These are phyloP conservation scores for Globisporangium barbulae DNA, from an alignment of 352 stramenopile genomes.

Conservation along the genomic window DNA sequence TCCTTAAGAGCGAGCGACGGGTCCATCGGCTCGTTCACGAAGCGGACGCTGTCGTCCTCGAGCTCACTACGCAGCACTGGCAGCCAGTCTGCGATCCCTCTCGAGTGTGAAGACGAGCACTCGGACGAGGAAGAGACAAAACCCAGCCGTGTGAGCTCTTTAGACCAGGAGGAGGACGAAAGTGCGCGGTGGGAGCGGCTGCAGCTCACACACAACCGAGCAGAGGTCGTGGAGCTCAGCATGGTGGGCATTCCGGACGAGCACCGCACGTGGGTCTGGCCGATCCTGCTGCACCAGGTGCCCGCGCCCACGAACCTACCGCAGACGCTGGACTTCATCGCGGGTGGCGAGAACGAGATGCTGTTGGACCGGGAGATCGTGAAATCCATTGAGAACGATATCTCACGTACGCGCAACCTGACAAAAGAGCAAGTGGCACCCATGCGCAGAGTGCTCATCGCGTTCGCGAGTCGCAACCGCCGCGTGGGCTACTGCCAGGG, in stretches of 20 bases:
- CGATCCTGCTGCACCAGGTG: constrained; percentile 53
- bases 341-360: constrained; percentile 35
- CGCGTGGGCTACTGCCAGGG: constrained; percentile 82
- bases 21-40: constrained; percentile 29
- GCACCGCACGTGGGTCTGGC: constrained; percentile 70
- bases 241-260: constrained; percentile 59
- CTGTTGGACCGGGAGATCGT: constrained; percentile 62
- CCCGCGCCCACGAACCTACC: constrained; percentile 34
- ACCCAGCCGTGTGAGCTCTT: background rate
- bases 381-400: constrained; percentile 83
- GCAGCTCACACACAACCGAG: constrained; percentile 19
- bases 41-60: constrained; percentile 49
- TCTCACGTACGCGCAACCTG: constrained; percentile 62
- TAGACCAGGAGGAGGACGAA: constrained; percentile 21
- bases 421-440: constrained; percentile 42
- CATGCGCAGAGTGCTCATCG: constrained; percentile 67
- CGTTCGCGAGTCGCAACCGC: constrained; percentile 73
- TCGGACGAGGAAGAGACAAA: constrained; percentile 19
- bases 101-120: constrained; percentile 17
- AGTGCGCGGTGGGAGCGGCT: constrained; percentile 43
- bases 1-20: constrained; percentile 39
- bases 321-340: constrained; percentile 18
- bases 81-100: constrained; percentile 28
- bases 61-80: constrained; percentile 53
- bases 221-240: constrained; percentile 39